Evolutionary conservation across 495 filamentous ascomycete species (phyloP), one percentile per base, ranked within the genome.

Genomic region (Xylaria cubensis): DNA sequence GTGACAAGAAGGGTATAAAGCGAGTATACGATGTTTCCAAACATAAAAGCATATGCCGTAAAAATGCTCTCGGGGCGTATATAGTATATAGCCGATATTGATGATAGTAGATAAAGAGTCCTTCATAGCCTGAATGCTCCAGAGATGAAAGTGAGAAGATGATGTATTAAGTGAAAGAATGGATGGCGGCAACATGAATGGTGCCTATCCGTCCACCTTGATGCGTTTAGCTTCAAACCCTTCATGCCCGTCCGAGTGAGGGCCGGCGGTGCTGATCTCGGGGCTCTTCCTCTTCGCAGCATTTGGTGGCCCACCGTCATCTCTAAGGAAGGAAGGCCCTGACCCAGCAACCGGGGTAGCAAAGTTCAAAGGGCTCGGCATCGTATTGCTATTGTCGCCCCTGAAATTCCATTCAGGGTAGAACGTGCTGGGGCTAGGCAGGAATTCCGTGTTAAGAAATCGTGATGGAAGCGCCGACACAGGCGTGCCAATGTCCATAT

Each of bases 381-480:
- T 86, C 75, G 95, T 93, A 75, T 93, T 95, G 76, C 85, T 90
- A 69, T 94, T 92, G 55, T 83, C 88, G 8, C 89, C 88, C 44
- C 88, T 72, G 84, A 88, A 81, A 69, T 91, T 89, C 96, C 95
- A 98, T 73, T 97, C 95, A 0, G 93, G 90, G 80, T 97, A 98
- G 82, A 98, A 98, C 72, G 88, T 92, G 67, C 90, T 94, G 3
- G 96, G 96, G 53, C 92, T 94, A 1, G 96, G 95, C 26, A 98
- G 86, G 41, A 97, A 89, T 9, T 92, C 92, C 74, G 93, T 91
- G 36, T 90, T 91, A 56, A 97, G 90, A 80, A 98, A 98, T 32
- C 95, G 89, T 62, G 93, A 96, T 2, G 96, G 96, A 9, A 99
- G 86, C 3, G 96, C 95, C n/a, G 95, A 98, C n/a, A 97, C 95